Conservation (phyloP, 768 basidiomycete species). For the Trametes cubensis region DNA sequence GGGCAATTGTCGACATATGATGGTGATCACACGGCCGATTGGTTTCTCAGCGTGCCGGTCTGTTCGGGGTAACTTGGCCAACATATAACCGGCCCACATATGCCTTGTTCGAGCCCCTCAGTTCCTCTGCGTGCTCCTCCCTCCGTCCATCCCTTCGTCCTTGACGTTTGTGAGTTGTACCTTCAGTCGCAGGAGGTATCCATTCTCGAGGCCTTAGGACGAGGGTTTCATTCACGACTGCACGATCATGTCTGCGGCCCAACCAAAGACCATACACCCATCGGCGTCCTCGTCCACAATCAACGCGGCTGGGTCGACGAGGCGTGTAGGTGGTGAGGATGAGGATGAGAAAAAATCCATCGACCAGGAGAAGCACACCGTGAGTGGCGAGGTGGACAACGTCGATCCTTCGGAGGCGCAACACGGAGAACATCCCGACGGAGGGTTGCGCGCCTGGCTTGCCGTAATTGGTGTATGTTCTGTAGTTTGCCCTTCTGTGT, state of each 20-base stretch:
- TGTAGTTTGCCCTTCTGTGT: not conserved
- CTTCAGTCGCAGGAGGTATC: too few relatives aligned
- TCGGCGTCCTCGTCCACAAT: conserved; percentile 11
- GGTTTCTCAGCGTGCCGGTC: conserved; percentile 11
- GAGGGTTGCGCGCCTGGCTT: conserved; percentile 48
- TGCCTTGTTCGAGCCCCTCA: too few relatives aligned
- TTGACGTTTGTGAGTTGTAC: too few relatives aligned
- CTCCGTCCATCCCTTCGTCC: too few relatives aligned
- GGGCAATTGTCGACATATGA: not conserved
- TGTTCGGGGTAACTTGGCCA: not conserved
- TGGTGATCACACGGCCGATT: conserved; percentile 6
- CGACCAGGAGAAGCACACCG: conserved; percentile 1
- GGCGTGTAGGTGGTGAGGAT: conserved; percentile 14
- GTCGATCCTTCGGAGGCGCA: conserved; percentile 6
- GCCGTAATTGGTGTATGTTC: conserved; percentile 45
- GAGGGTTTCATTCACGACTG: not conserved
- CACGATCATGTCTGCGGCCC: not conserved
- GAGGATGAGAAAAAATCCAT: conserved; percentile 11
- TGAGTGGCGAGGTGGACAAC: conserved; percentile 15
- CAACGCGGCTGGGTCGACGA: not conserved
- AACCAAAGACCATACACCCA: not conserved
- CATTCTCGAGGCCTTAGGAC: not conserved
- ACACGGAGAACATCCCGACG: conserved; percentile 43
- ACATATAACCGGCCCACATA: too few relatives aligned
- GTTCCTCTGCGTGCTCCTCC: too few relatives aligned